Percentiles rank a stretch among this genome's conserved stretches.
phyloP scores from a whole-genome alignment of 768 basidiomycete species.

The Phlebiopsis flavidoalba region DNA sequence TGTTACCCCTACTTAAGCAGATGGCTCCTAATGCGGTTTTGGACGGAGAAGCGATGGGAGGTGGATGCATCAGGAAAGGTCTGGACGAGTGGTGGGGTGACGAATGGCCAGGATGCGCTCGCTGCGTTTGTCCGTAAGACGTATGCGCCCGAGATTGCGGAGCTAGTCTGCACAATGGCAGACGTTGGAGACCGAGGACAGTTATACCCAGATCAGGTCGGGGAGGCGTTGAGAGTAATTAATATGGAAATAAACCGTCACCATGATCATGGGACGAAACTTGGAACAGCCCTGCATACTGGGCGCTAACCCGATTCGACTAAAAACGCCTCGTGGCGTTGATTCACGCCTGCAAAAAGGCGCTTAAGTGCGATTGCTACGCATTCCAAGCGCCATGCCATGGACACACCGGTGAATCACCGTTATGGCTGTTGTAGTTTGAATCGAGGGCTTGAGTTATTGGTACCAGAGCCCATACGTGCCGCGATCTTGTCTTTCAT shows the following conservation, averaged over 20 bases:
- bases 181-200: not conserved
- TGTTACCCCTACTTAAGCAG: not conserved
- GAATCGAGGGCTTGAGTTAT: too few species aligned
- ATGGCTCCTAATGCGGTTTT: not conserved
- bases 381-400: too few species aligned
- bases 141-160: not conserved
- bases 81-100: constrained; percentile 2
- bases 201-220: not conserved
- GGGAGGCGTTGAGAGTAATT: not conserved
- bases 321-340: too few species aligned
- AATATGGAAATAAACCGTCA: not conserved
- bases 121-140: not conserved
- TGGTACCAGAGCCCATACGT: too few species aligned
- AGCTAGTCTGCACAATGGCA: not conserved
- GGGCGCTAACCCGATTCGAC: too few species aligned
- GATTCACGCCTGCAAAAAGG: too few species aligned
- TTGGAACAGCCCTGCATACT: too few species aligned
- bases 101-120: not conserved
- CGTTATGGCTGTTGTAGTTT: too few species aligned
- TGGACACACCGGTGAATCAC: too few species aligned
- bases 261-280: too few species aligned
- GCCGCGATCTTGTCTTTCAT: too few species aligned
- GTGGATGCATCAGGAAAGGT: not conserved
- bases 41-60: constrained; percentile 1
- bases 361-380: too few species aligned